phyloP scores from a whole-genome alignment of 1,284 basidiomycete species.

The Heimioporus retisporus region DNA sequence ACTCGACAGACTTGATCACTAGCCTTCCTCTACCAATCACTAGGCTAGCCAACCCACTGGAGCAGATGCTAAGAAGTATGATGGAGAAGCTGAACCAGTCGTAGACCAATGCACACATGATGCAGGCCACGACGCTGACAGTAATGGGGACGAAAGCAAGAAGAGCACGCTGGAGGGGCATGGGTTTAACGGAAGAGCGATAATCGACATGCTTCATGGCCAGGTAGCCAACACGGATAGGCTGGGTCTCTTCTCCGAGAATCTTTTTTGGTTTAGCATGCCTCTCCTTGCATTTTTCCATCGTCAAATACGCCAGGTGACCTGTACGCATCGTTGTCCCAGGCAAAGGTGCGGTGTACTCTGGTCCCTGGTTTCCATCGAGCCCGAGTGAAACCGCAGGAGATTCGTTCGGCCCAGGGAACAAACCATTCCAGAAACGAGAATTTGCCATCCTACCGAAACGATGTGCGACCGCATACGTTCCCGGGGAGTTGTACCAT shows the following conservation, averaged over 20 bases:
- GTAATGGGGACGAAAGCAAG: constrained; percentile 34
- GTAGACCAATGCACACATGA: constrained; percentile 25
- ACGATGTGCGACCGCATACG: constrained; percentile 38
- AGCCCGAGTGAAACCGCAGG: constrained; percentile 37
- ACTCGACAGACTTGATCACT: constrained; percentile 17
- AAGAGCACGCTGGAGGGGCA: constrained; percentile 19
- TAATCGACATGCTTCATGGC: constrained; percentile 23
- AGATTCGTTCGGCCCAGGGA: constrained; percentile 34
- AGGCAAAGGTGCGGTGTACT: constrained; percentile 31
- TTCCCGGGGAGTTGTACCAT: constrained; percentile 47
- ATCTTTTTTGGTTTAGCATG: background rate
- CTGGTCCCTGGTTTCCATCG: constrained; percentile 40
- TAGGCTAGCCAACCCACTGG: constrained; percentile 35
- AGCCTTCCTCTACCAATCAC: constrained; percentile 32
- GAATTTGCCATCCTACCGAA: constrained; percentile 42
- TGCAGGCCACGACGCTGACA: constrained; percentile 31
- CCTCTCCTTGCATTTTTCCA: constrained; percentile 20
- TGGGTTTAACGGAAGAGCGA: background rate
- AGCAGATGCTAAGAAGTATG: constrained; percentile 44
- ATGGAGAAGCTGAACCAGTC: constrained; percentile 41
- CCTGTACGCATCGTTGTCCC: constrained; percentile 33
- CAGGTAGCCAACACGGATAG: constrained; percentile 28
- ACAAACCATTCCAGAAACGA: constrained; percentile 40
- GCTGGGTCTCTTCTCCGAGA: constrained; percentile 23
- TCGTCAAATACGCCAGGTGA: constrained; percentile 36